Evolutionary conservation across 495 filamentous ascomycete genomes (phyloP).

Genomic region (Neurospora sp.): DNA sequence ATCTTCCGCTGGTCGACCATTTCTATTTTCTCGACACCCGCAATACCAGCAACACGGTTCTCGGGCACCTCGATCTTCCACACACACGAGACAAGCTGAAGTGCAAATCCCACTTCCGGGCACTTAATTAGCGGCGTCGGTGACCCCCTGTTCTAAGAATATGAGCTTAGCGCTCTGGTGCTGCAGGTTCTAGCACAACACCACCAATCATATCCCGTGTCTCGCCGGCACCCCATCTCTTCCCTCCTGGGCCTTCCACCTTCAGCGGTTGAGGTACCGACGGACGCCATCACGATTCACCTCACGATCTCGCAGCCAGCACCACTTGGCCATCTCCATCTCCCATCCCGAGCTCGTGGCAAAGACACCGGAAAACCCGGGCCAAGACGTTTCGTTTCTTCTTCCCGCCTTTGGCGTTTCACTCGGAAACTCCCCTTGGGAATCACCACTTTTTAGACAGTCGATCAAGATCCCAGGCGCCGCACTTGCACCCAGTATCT

Average conservation of each 20-base stretch:
- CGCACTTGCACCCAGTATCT: neutral
- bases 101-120: neutral
- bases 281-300: slow-evolving; percentile 18
- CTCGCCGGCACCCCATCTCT: neutral
- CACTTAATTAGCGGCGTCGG: slow-evolving; percentile 10
- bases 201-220: slow-evolving; percentile 18
- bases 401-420: neutral
- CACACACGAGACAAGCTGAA: neutral
- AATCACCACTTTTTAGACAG: neutral
- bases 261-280: slow-evolving; percentile 19
- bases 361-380: neutral
- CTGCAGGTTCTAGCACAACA: slow-evolving; percentile 14
- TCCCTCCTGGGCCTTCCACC: neutral
- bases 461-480: neutral
- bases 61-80: neutral
- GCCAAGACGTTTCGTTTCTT: neutral
- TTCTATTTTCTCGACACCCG: neutral
- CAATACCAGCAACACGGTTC: neutral
- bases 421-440: neutral
- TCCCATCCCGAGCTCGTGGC: neutral
- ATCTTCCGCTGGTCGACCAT: neutral
- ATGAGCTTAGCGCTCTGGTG: slow-evolving; percentile 26
- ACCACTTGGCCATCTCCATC: neutral
- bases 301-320: neutral
- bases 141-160: slow-evolving; percentile 21